These are phyloP conservation scores for Gossypium turneri DNA, from an alignment of 345 rosid genomes.

Conservation along the genomic window DNA sequence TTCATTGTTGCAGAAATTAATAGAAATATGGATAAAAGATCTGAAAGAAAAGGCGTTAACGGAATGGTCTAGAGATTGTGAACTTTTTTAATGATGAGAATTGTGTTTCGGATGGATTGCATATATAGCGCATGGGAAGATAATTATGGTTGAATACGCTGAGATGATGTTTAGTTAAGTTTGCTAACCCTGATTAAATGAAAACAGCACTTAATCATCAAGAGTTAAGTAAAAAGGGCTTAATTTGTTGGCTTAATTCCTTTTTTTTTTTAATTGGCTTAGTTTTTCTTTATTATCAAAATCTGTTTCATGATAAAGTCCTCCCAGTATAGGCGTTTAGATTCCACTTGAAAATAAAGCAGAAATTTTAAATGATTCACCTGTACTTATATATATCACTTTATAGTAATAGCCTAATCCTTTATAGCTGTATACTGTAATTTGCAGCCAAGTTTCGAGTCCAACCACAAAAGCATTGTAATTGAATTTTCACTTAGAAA, in stretches of 20 bases:
- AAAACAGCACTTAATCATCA: not conserved
- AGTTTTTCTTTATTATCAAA: not conserved
- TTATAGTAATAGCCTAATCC: not conserved
- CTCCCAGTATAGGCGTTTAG: slow-evolving; percentile 1
- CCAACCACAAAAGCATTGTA: too few relatives aligned
- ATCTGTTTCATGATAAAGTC: not conserved
- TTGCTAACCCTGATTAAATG: slow-evolving; percentile 5
- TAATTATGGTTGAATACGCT: not conserved
- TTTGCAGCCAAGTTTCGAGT: slow-evolving; percentile 5
- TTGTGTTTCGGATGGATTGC: slow-evolving; percentile 21
- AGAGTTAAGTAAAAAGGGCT: not conserved
- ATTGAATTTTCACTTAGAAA: too few relatives aligned
- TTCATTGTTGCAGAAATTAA: slow-evolving; percentile 21
- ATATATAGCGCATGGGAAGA: slow-evolving; percentile 32
- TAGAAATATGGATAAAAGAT: not conserved
- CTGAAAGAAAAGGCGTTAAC: not conserved
- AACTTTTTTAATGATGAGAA: slow-evolving; percentile 26
- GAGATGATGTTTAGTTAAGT: not conserved
- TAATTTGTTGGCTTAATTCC: not conserved
- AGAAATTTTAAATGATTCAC: not conserved
- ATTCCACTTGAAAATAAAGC: slow-evolving; percentile 2
- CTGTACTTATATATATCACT: too few relatives aligned
- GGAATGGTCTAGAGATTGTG: slow-evolving; percentile 24
- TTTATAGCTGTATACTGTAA: not conserved
- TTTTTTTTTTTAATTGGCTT: too few relatives aligned